Conservation (phyloP, 106 monocot species). For the Cymbidium sinense region DNA sequence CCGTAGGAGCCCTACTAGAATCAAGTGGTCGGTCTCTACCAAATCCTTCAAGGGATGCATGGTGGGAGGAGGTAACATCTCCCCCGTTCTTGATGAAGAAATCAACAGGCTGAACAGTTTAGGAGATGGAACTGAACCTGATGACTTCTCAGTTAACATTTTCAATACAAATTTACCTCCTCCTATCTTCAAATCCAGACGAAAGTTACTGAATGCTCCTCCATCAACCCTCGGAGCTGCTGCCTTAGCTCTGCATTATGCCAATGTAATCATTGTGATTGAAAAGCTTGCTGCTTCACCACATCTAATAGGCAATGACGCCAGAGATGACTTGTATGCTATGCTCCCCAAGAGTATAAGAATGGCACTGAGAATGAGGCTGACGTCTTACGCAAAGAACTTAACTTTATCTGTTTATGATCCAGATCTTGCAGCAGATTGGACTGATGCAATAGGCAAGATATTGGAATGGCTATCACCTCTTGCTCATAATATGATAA, state of each 20-base stretch:
- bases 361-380: slow-evolving; percentile 34
- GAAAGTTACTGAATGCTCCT: slow-evolving; percentile 22
- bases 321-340: slow-evolving; percentile 57
- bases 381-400: slow-evolving; percentile 29
- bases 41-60: background rate
- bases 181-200: slow-evolving; percentile 17
- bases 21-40: background rate
- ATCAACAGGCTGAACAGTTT: too few relatives aligned
- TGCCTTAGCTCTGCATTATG: slow-evolving; percentile 67
- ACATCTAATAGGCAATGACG: slow-evolving; percentile 43
- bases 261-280: slow-evolving; percentile 63
- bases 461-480: slow-evolving; percentile 73
- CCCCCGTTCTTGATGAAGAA: too few relatives aligned
- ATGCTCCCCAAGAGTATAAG: slow-evolving; percentile 66
- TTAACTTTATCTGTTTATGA: slow-evolving; percentile 23
- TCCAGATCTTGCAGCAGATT: slow-evolving; percentile 47
- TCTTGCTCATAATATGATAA: slow-evolving; percentile 72
- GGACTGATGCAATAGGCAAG: slow-evolving; percentile 42
- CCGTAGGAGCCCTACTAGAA: background rate
- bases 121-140: background rate
- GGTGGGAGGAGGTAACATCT: too few relatives aligned
- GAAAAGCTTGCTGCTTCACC: slow-evolving; percentile 61
- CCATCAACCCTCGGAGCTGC: slow-evolving; percentile 56
- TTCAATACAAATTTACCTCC: background rate
- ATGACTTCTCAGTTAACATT: background rate